Base-by-base conservation (phyloP, 2,329 filamentous ascomycete species). In the Aspergillus brasiliensis region DNA sequence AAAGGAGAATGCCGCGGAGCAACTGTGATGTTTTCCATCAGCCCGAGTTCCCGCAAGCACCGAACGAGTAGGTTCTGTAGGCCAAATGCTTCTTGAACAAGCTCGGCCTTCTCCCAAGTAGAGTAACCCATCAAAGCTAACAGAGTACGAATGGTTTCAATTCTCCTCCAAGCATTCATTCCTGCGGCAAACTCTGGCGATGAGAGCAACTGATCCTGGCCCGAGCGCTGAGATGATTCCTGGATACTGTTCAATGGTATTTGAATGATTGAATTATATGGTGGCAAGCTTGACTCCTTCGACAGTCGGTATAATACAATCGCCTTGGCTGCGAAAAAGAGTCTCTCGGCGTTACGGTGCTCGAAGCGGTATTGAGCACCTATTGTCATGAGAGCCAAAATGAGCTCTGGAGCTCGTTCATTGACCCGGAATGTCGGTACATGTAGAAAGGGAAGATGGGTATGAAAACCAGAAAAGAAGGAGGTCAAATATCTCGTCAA, bases 401-500 rank as follows among this genome's bases (percentile, higher is more conserved):
- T 77, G 3, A 91, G 77, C 71, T 91, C 89, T 0, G 88, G 84
- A 0, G 87, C 85, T n/a, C 86, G 82, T n/a, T 86, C 84, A 7
- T 83, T 83, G 0, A 87, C 83, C 1, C 82, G 80, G 49, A 91
- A 79, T 0, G 88, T 91, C 0, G 89, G 86, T 5, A 90, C 76
- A 69, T 92, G 89, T 27, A 91, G 77, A 62, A 91, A 86, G 0
- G 84, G 84, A 42, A 86, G 78, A 61, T 86, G 83, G 25, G 83
- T 80, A 59, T 86, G 81, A 59, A 91, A 90, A 0, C 88, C 88
- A 59, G 83, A 85, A 56, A 90, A 84, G 66, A 90, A 91, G 1
- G 88, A 88, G 60, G 89, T 87, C 31, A 91, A 75, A 62, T 91
- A 91, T 34, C 89, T 78, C 2, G 86, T 87, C 27, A 91, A 72